Evolutionary conservation across 2,329 filamentous ascomycete species (phyloP).

Genomic region (Colletotrichum echinochloae): DNA sequence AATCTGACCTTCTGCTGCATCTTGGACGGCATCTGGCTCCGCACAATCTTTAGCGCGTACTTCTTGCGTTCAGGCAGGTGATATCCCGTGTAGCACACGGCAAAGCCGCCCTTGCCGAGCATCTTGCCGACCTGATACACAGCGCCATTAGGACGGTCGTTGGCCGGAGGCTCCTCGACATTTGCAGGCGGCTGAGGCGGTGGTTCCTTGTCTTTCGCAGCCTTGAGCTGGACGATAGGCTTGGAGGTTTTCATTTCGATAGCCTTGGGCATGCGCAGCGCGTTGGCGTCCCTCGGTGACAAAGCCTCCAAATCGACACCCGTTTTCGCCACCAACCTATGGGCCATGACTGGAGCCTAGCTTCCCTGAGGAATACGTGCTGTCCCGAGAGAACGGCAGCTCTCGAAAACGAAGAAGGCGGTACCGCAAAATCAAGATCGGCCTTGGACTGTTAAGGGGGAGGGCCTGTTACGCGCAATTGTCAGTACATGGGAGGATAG

Average conservation of each 20-base stretch:
- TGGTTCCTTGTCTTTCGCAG: conserved; percentile 74
- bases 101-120: conserved; percentile 85
- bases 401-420: conserved; percentile 7
- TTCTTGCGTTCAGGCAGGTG: conserved; percentile 74
- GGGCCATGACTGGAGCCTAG: conserved; percentile 54
- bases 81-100: conserved; percentile 82
- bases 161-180: conserved; percentile 72
- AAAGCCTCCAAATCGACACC: conserved; percentile 71
- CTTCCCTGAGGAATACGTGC: conserved; percentile 6
- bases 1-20: conserved; percentile 82
- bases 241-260: conserved; percentile 60
- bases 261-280: conserved; percentile 62
- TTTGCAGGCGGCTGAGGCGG: conserved; percentile 72
- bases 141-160: conserved; percentile 76
- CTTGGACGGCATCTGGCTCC: conserved; percentile 83
- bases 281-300: conserved; percentile 74
- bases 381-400: conserved; percentile 8
- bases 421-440: conserved; percentile 7
- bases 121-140: conserved; percentile 80
- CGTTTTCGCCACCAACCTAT: conserved; percentile 62
- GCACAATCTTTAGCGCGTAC: conserved; percentile 85
- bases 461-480: conserved; percentile 8
- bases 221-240: conserved; percentile 63
- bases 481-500: conserved; percentile 21
- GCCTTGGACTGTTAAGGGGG: conserved; percentile 14